Conservation (phyloP, 495 filamentous ascomycete species). For the Talaromyces wortmannii region DNA sequence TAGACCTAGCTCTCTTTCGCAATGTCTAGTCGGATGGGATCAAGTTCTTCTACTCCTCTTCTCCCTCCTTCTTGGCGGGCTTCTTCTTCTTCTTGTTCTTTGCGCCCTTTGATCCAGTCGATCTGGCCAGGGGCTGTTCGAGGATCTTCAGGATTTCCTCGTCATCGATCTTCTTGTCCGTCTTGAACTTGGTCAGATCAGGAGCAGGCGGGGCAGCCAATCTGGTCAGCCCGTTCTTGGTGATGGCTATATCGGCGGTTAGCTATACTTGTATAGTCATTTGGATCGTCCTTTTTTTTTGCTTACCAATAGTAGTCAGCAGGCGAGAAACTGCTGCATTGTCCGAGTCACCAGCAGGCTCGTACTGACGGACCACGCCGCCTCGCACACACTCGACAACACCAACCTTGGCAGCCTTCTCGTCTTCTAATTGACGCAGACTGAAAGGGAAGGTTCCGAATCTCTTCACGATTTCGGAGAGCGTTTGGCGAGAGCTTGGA, state of each 20-base stretch:
- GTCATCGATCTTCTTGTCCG: conserved; percentile 96
- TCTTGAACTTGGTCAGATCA: conserved; percentile 74
- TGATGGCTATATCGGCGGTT: conserved; percentile 62
- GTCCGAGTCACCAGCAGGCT: conserved; percentile 91
- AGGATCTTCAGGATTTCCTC: conserved; percentile 92
- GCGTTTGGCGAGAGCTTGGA: conserved; percentile 78
- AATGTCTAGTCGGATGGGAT: too few species aligned
- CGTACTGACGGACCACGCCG: conserved; percentile 89
- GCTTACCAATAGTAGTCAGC: conserved; percentile 85
- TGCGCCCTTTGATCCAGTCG: conserved; percentile 65
- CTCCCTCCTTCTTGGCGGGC: conserved; percentile 58
- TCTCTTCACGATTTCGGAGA: conserved; percentile 91
- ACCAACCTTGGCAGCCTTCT: conserved; percentile 92
- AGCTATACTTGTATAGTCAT: conserved; percentile 9
- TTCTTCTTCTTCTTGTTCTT: conserved; percentile 92
- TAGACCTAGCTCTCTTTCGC: conserved; percentile 43
- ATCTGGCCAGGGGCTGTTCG: conserved; percentile 72
- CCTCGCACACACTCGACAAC: conserved; percentile 90
- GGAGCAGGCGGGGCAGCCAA: conserved; percentile 65
- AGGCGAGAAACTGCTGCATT: conserved; percentile 73
- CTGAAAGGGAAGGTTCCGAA: conserved; percentile 98
- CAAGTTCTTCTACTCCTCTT: conserved; percentile 33
- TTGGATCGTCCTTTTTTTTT: conserved; percentile 6
- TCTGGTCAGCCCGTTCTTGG: conserved; percentile 90
- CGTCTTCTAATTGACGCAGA: conserved; percentile 92